Evolutionary conservation across 1,139 yeast species (phyloP), one percentile per base, ranked within the genome.

Genomic region (Spathaspora sp.): DNA sequence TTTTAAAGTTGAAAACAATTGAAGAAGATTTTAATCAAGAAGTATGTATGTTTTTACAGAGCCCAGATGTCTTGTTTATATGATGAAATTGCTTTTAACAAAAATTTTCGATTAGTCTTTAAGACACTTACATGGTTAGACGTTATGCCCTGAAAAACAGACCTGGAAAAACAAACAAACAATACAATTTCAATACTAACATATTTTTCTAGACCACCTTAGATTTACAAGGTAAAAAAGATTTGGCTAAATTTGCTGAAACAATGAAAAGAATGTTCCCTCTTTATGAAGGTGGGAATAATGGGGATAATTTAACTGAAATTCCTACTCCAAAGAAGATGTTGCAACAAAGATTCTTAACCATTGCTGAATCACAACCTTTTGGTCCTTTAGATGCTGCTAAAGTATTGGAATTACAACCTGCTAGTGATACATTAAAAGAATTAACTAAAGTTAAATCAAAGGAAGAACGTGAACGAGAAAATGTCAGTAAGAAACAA

Each of bases 371-470:
- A 69, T 84, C 91, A 17, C 95, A 90, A 68, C 96, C 97, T n/a
- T 91, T 91, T 65, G 97, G 97, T 4, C 96, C 98, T 7, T 79
- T 90, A 7, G 98, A 93, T 61, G 97, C 99, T n/a, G 97, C 99
- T 43, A 73, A 82, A 50, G 79, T 87, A 39, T 81, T 89, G 56
- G 90, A 80, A 41, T 76, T 91, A 54, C 93, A 89, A 62, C 95
- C 96, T 17, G 97, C 98, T 38, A 79, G 82, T 44, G 82, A 78
- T 40, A 86, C 95, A 3, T 75, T 89, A 56, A 81, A 82, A 55
- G 78, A 78, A 58, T 76, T 89, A 53, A 72, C 77, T 43, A 78
- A 79, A 41, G 81, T 79, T 16, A 37, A 37, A 13, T 31, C 36
- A 13, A 13, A 31, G 10, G 60, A 55, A 45, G 67, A 58, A 53